phyloP scores from a whole-genome alignment of 1,284 basidiomycete species.

The Rhizopogon hawkerae region DNA sequence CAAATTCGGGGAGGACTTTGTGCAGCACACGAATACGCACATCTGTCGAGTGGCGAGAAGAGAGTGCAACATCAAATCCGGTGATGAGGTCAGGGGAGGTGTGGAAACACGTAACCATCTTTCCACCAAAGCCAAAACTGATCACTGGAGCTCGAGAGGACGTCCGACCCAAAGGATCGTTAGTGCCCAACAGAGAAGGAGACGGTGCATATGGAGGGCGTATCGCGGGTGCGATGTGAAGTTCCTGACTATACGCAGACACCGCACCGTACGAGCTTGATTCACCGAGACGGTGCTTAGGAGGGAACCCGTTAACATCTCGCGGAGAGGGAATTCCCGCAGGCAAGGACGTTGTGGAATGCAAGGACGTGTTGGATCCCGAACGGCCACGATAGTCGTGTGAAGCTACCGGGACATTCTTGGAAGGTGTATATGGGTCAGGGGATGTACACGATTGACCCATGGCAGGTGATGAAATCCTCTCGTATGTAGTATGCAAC shows the following conservation, averaged over 20 bases:
- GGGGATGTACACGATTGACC: slow-evolving; percentile 24
- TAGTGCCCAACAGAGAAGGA: slow-evolving; percentile 68
- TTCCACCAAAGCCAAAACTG: slow-evolving; percentile 86
- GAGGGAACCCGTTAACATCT: slow-evolving; percentile 24
- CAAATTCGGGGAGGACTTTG: slow-evolving; percentile 61
- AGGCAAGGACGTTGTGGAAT: slow-evolving; percentile 30
- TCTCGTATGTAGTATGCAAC: slow-evolving; percentile 15
- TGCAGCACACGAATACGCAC: slow-evolving; percentile 63
- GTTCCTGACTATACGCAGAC: slow-evolving; percentile 29
- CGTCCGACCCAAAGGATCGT: slow-evolving; percentile 75
- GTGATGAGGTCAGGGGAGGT: slow-evolving; percentile 57
- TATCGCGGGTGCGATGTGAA: slow-evolving; percentile 34
- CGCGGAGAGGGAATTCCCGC: slow-evolving; percentile 16
- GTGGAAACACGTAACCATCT: slow-evolving; percentile 81
- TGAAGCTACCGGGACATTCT: slow-evolving; percentile 12
- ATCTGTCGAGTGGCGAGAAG: slow-evolving; percentile 60
- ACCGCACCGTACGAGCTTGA: slow-evolving; percentile 14
- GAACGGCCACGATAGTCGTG: slow-evolving; percentile 33
- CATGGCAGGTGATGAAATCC: slow-evolving; percentile 30
- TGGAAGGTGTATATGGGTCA: slow-evolving; percentile 19
- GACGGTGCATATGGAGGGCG: slow-evolving; percentile 63
- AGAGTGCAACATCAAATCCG: slow-evolving; percentile 70
- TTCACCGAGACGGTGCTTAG: slow-evolving; percentile 17
- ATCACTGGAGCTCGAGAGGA: slow-evolving; percentile 70
- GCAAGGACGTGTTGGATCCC: slow-evolving; percentile 42